Percentiles rank a stretch among this genome's conserved stretches.
phyloP scores from a whole-genome alignment of 768 basidiomycete species.

The Leccinum ochraceum region DNA sequence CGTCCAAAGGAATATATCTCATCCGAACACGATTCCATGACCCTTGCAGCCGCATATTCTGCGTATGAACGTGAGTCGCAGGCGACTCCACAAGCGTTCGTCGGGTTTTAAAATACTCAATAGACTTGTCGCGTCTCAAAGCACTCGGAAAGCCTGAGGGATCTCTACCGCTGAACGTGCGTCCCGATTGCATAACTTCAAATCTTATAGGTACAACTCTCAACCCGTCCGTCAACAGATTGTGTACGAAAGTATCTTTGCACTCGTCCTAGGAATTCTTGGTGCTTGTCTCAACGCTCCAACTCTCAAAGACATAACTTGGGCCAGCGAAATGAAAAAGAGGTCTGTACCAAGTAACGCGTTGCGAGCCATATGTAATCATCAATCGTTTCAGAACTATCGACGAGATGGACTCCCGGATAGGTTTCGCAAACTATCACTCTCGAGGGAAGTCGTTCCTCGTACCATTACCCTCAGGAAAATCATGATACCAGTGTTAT shows the following conservation, averaged over 20 bases:
- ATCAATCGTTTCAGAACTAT: constrained; percentile 50
- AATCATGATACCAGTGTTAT: constrained; percentile 3
- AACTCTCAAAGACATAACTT: constrained; percentile 76
- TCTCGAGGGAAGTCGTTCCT: constrained; percentile 51
- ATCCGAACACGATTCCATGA: constrained; percentile 1
- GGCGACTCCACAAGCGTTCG: constrained; percentile 20
- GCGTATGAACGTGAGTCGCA: constrained; percentile 69
- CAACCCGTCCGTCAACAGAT: constrained; percentile 45
- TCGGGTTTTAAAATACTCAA: constrained; percentile 4
- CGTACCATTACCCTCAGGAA: constrained; percentile 6
- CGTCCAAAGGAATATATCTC: constrained; percentile 11
- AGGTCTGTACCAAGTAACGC: constrained; percentile 47
- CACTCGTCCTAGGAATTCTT: constrained; percentile 65
- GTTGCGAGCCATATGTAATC: background rate
- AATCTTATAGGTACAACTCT: background rate
- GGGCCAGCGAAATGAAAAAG: constrained; percentile 87
- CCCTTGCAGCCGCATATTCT: constrained; percentile 66
- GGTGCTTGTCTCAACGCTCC: constrained; percentile 75
- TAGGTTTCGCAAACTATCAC: constrained; percentile 62
- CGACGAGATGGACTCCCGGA: constrained; percentile 73
- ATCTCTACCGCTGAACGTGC: constrained; percentile 62
- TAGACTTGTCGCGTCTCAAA: constrained; percentile 78
- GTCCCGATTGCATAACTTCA: constrained; percentile 14
- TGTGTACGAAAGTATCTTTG: constrained; percentile 61
- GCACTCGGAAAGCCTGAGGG: constrained; percentile 73